Evolutionary conservation across 805 yeast species (phyloP).

Genomic region (Starmerella riodocensis): DNA sequence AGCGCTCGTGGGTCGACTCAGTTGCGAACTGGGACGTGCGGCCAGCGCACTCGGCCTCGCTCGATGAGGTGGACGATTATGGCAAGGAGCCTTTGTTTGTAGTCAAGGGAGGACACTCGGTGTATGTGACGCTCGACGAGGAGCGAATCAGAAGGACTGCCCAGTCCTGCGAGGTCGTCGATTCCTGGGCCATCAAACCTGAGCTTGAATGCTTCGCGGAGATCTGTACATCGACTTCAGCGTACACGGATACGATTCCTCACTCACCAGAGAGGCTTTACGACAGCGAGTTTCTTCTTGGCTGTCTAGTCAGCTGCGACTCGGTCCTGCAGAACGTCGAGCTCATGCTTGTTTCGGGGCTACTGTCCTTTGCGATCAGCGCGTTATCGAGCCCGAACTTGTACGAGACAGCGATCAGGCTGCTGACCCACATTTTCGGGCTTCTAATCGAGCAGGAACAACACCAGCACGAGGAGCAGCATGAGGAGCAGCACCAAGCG

Average conservation of each 20-base stretch:
- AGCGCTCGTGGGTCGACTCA: conserved; percentile 51
- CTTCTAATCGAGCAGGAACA: conserved; percentile 9
- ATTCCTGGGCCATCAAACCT: not conserved
- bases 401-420: conserved; percentile 2
- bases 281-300: conserved; percentile 58
- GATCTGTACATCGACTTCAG: not conserved
- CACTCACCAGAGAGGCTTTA: conserved; percentile 23
- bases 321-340: conserved; percentile 28
- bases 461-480: no score
- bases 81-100: conserved; percentile 23
- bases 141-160: conserved; percentile 10
- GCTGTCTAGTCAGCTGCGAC: conserved; percentile 29
- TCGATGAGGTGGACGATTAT: conserved; percentile 34
- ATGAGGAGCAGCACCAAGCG: no score
- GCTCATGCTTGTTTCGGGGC: conserved; percentile 28
- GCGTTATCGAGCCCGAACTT: conserved; percentile 1
- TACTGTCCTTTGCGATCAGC: conserved; percentile 15
- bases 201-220: not conserved
- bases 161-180: conserved; percentile 23
- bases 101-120: not conserved
- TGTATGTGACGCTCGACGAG: conserved; percentile 20
- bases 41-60: conserved; percentile 19
- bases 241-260: not conserved
- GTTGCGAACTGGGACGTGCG: conserved; percentile 55
- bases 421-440: conserved; percentile 5